phyloP scores from a whole-genome alignment of 2,329 filamentous ascomycete genomes.

The Beauveria sp. region DNA sequence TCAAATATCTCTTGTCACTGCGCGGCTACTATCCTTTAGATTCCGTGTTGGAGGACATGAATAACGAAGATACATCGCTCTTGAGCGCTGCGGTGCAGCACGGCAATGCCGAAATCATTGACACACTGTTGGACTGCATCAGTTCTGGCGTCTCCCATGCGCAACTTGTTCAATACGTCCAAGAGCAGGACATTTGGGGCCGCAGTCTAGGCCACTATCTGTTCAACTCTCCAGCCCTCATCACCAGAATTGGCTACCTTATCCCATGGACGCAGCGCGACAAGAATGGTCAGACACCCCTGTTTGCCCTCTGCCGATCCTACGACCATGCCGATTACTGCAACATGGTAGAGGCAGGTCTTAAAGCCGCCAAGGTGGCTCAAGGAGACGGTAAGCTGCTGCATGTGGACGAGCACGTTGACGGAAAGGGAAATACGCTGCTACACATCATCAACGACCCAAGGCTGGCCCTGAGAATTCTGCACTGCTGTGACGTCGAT shows the following conservation, averaged over 20 bases:
- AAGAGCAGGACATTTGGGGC: constrained; percentile 72
- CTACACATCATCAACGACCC: constrained; percentile 93
- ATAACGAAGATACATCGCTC: constrained; percentile 83
- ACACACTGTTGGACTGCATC: constrained; percentile 66
- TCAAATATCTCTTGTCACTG: constrained; percentile 73
- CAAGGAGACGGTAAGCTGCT: constrained; percentile 75
- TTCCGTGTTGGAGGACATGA: constrained; percentile 71
- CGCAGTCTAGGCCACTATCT: constrained; percentile 92
- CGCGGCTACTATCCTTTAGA: constrained; percentile 65
- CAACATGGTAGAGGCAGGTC: constrained; percentile 75
- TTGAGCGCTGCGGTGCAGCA: constrained; percentile 86
- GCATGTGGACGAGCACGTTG: constrained; percentile 87
- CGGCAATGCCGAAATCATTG: constrained; percentile 66
- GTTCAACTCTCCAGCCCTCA: constrained; percentile 80
- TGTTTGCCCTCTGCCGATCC: constrained; percentile 90
- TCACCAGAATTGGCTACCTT: constrained; percentile 65
- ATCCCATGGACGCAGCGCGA: constrained; percentile 87
- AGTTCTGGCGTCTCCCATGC: constrained; percentile 47
- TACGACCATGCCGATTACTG: constrained; percentile 89
- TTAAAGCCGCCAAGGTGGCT: constrained; percentile 63
- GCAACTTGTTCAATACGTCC: constrained; percentile 60
- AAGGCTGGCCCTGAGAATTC: constrained; percentile 63
- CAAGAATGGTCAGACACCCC: constrained; percentile 93
- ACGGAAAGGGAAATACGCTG: constrained; percentile 86
- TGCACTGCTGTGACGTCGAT: constrained; percentile 85